phyloP scores from a whole-genome alignment of 2,329 filamentous ascomycete genomes.

The Fusarium mexicanum region DNA sequence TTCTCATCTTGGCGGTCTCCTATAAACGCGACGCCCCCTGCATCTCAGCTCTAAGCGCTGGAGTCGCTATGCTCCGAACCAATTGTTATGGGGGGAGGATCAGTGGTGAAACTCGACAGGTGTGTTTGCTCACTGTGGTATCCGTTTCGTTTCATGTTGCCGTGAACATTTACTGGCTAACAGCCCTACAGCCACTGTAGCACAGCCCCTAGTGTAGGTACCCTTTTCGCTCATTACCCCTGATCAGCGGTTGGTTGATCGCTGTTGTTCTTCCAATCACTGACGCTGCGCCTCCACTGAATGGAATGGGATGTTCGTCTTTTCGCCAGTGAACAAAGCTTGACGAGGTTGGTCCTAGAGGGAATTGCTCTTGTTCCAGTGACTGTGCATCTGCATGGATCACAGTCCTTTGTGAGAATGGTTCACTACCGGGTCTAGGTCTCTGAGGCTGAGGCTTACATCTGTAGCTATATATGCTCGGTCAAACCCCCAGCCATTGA shows the following conservation, averaged over 20 bases:
- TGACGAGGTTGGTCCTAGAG: neutral
- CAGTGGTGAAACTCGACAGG: slow-evolving; percentile 11
- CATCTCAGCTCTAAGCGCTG: slow-evolving; percentile 6
- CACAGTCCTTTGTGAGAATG: neutral
- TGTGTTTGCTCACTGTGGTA: slow-evolving; percentile 2
- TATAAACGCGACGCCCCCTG: slow-evolving; percentile 22
- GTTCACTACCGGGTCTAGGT: slow-evolving; percentile 1
- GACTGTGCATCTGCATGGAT: slow-evolving; percentile 12
- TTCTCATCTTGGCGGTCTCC: slow-evolving; percentile 11
- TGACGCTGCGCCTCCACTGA: slow-evolving; percentile 23
- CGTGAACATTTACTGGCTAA: neutral
- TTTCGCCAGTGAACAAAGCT: slow-evolving; percentile 7
- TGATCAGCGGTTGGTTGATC: neutral
- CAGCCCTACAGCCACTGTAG: slow-evolving; percentile 14
- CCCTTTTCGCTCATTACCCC: neutral
- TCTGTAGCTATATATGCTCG: slow-evolving; percentile 12
- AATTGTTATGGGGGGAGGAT: neutral
- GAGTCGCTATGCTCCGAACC: neutral
- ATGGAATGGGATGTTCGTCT: neutral
- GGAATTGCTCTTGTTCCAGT: neutral
- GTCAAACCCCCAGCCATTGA: neutral
- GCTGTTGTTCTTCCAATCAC: slow-evolving; percentile 18
- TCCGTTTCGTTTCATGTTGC: slow-evolving; percentile 26
- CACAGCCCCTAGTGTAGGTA: slow-evolving; percentile 15
- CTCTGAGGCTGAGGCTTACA: slow-evolving; percentile 31